A percentile compares a stretch with the other conserved stretches of the same genome.
These are phyloP conservation scores for Solanum hybrid DNA, from an alignment of 305 asterid species.

Conservation along the genomic window DNA sequence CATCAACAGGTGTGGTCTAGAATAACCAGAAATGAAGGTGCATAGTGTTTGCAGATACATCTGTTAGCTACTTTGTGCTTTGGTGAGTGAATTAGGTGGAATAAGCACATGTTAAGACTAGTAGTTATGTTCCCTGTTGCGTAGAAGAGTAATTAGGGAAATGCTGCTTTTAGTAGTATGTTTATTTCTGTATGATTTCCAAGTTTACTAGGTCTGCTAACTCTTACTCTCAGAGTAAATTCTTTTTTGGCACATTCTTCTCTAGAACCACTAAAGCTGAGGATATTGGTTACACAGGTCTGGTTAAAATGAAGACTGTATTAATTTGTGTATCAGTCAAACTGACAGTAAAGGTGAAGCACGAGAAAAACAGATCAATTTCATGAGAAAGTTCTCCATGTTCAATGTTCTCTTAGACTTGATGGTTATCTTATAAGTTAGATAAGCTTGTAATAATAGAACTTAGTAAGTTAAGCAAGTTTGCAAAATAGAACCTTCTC, in stretches of 20 bases:
- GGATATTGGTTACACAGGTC: background rate
- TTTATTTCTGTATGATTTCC: background rate
- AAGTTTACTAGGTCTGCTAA: background rate
- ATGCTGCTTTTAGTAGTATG: background rate
- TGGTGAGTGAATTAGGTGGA: background rate
- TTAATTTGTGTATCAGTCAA: background rate
- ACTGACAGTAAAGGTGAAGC: background rate
- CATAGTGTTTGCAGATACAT: background rate
- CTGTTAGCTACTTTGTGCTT: background rate
- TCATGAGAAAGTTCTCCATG: background rate
- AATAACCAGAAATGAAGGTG: background rate
- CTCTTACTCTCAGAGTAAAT: background rate
- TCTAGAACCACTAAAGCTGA: background rate
- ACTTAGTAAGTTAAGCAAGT: background rate
- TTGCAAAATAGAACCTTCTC: background rate
- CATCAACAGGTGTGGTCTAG: background rate
- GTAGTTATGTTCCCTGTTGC: background rate
- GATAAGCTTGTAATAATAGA: slow-evolving; percentile 1
- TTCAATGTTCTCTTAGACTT: background rate
- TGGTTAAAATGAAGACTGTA: background rate
- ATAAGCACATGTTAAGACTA: background rate
- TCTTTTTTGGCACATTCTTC: background rate
- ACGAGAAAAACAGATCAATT: background rate
- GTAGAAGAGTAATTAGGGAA: background rate
- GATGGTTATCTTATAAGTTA: background rate